Percentiles rank a stretch among this genome's conserved stretches.
Conservation (phyloP, 306 rosid genomes). For the Malus asiatica region DNA sequence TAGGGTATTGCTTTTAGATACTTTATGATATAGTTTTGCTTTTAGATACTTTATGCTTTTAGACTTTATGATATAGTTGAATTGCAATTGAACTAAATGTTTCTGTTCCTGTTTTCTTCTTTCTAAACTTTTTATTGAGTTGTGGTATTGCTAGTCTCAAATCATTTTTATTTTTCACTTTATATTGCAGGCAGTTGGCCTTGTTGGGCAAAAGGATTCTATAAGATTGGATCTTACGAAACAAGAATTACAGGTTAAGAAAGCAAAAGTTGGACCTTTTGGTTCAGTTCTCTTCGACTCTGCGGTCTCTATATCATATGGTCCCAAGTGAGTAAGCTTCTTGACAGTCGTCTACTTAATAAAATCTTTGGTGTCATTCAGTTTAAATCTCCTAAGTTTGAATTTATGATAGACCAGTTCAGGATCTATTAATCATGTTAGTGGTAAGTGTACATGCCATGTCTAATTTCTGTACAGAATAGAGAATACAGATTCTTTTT, state of each 20-base stretch:
- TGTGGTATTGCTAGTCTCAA: constrained; percentile 9
- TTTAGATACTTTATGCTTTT: not conserved
- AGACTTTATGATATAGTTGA: too few relatives aligned
- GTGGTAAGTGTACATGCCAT: not conserved
- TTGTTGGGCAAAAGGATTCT: constrained; percentile 53
- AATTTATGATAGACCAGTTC: not conserved
- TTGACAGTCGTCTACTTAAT: constrained; percentile 13
- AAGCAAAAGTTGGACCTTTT: constrained; percentile 94
- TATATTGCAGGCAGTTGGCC: constrained; percentile 60
- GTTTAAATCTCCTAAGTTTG: not conserved
- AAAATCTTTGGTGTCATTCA: not conserved
- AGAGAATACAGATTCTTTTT: not conserved
- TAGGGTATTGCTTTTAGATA: not conserved
- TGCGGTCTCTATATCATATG: constrained; percentile 76
- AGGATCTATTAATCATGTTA: not conserved
- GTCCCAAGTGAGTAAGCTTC: constrained; percentile 60
- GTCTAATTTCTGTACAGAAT: not conserved
- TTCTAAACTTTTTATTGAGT: not conserved
- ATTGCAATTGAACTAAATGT: not conserved
- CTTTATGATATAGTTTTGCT: not conserved
- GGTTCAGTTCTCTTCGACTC: constrained; percentile 87
- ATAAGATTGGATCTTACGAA: constrained; percentile 69
- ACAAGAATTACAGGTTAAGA: constrained; percentile 50
- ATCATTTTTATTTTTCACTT: constrained; percentile 19
- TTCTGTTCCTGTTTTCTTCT: not conserved